Conservation (phyloP, 257 asterid species). For the Plantago elongata region DNA sequence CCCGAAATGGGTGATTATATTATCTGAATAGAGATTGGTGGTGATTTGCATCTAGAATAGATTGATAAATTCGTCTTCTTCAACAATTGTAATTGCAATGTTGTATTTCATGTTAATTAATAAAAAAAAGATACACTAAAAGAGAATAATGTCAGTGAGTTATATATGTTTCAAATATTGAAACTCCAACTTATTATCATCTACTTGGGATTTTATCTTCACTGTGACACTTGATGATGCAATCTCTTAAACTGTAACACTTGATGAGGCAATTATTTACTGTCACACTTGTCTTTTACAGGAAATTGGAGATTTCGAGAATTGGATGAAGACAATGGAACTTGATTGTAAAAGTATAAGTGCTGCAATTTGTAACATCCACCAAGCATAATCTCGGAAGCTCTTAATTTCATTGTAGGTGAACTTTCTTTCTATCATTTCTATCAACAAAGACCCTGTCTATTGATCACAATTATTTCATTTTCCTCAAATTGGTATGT, state of each 20-base stretch:
- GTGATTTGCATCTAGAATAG: too few species aligned
- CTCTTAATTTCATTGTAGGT: slow-evolving; percentile 2
- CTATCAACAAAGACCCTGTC: too few species aligned
- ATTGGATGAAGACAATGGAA: slow-evolving; percentile 99
- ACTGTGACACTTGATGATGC: slow-evolving; percentile 6
- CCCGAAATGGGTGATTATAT: too few species aligned
- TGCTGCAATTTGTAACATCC: slow-evolving; percentile 84
- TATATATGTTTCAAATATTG: neutral
- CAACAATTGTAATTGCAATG: too few species aligned
- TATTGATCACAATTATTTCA: too few species aligned
- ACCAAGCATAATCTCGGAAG: slow-evolving; percentile 43
- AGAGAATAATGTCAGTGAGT: neutral
- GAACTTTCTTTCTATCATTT: neutral
- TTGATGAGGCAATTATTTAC: slow-evolving; percentile 9
- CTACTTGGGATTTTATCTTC: neutral
- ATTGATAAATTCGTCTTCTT: too few species aligned
- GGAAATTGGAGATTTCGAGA: slow-evolving; percentile 98
- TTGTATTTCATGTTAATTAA: too few species aligned
- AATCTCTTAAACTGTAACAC: neutral
- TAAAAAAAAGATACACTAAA: neutral
- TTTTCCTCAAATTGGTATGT: neutral
- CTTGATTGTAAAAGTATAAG: slow-evolving; percentile 81
- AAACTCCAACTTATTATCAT: neutral
- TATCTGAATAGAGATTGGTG: too few species aligned
- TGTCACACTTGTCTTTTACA: slow-evolving; percentile 24